phyloP scores from a whole-genome alignment of 1,139 yeast species.

The Candida tunisiensis region DNA sequence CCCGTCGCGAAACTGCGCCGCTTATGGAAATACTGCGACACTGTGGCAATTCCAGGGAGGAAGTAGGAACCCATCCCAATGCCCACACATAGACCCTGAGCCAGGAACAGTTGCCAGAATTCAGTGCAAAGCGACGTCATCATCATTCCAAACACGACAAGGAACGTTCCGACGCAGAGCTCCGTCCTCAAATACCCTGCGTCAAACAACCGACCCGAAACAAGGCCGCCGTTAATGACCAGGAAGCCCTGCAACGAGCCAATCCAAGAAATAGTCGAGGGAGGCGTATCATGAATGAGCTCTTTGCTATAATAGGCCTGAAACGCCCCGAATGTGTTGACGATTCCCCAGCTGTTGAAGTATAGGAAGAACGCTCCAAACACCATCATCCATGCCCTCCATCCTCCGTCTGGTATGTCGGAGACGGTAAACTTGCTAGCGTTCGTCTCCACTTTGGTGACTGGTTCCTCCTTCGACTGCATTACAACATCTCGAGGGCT shows the following conservation, averaged over 20 bases:
- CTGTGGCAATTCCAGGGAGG: constrained; percentile 22
- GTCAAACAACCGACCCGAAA: constrained; percentile 50
- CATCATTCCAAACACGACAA: constrained; percentile 32
- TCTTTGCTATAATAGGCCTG: constrained; percentile 37
- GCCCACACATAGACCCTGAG: constrained; percentile 40
- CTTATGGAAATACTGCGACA: constrained; percentile 35
- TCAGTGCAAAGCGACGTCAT: constrained; percentile 32
- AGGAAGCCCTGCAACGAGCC: constrained; percentile 38
- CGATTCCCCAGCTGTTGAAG: constrained; percentile 38
- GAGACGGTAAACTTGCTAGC: too few relatives aligned
- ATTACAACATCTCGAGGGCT: too few relatives aligned
- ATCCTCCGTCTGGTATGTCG: too few relatives aligned
- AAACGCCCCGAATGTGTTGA: constrained; percentile 44
- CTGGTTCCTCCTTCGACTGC: too few relatives aligned
- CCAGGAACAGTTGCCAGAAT: constrained; percentile 37
- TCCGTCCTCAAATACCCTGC: constrained; percentile 13
- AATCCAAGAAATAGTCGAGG: constrained; percentile 44
- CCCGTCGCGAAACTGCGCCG: constrained; percentile 42
- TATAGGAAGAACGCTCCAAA: constrained; percentile 28
- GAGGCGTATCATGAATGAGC: constrained; percentile 25
- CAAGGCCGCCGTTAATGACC: constrained; percentile 35
- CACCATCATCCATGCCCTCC: constrained; percentile 6
- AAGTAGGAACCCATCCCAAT: constrained; percentile 24
- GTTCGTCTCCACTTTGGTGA: too few relatives aligned
- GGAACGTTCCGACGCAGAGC: constrained; percentile 29